Percentiles rank a stretch among this genome's conserved stretches.
These are phyloP conservation scores for Colletotrichum sp. DNA, from an alignment of 2,329 filamentous ascomycete genomes.

Conservation along the genomic window DNA sequence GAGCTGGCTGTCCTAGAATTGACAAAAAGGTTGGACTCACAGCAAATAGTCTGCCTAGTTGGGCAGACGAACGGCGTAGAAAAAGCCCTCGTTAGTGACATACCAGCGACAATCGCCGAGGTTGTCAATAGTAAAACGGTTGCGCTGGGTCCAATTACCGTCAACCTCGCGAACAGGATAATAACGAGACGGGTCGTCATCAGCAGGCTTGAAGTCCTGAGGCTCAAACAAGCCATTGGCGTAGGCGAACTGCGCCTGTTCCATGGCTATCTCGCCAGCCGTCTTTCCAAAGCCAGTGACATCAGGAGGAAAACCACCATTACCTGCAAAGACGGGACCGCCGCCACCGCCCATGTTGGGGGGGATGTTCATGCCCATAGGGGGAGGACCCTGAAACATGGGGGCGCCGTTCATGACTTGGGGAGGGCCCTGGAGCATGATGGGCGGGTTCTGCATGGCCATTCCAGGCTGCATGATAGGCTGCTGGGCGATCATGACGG, in stretches of 20 bases:
- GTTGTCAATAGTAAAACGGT: constrained; percentile 64
- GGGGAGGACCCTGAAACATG: constrained; percentile 1
- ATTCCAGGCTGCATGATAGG: constrained; percentile 30
- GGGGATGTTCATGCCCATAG: constrained; percentile 13
- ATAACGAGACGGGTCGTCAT: constrained; percentile 64
- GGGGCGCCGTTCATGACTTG: constrained; percentile 2
- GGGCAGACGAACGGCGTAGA: constrained; percentile 64
- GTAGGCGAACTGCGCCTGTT: constrained; percentile 54
- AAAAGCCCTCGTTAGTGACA: constrained; percentile 59
- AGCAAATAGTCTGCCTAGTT: constrained; percentile 27
- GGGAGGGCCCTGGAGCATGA: constrained; percentile 36
- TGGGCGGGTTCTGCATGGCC: neutral
- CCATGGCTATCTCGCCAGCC: constrained; percentile 48
- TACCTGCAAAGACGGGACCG: constrained; percentile 37
- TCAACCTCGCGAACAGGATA: constrained; percentile 68
- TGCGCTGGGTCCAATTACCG: constrained; percentile 64
- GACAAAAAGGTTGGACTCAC: neutral
- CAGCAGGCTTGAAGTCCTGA: constrained; percentile 68
- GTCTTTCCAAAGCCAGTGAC: constrained; percentile 59
- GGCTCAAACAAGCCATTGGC: constrained; percentile 57
- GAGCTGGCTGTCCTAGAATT: neutral
- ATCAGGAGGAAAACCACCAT: constrained; percentile 47
- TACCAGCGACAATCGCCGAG: constrained; percentile 65
- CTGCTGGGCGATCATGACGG: constrained; percentile 37
- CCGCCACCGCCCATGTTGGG: neutral